Evolutionary conservation across 208 protist species (phyloP).

Genomic region (Herpetomonas samuelpessoai): DNA sequence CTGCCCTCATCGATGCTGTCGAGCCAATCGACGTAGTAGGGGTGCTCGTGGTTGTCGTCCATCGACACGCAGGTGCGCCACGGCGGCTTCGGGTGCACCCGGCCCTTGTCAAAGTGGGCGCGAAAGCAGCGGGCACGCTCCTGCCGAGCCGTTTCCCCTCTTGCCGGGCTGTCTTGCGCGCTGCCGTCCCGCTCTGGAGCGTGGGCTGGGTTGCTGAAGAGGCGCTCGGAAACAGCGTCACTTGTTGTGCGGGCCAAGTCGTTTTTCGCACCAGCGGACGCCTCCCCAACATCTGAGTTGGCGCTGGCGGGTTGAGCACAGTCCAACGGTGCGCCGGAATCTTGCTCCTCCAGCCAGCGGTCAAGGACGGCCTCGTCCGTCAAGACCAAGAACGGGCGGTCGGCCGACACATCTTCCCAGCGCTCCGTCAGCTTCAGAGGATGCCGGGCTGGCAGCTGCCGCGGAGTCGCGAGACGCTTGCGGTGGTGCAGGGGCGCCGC

Average conservation of each 20-base stretch:
- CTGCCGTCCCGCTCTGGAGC: too few relatives aligned
- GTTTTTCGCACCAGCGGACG: too few relatives aligned
- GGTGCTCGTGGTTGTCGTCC: slow-evolving; percentile 74
- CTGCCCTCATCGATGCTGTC: not conserved
- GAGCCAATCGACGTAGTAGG: slow-evolving; percentile 10
- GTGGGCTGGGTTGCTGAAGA: too few relatives aligned
- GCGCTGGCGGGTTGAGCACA: too few relatives aligned
- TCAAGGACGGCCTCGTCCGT: slow-evolving; percentile 15
- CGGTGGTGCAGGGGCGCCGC: not conserved
- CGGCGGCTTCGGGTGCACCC: slow-evolving; percentile 66
- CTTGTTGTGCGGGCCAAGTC: too few relatives aligned
- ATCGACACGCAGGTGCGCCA: slow-evolving; percentile 57
- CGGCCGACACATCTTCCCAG: slow-evolving; percentile 15
- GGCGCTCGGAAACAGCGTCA: too few relatives aligned
- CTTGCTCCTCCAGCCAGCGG: not conserved
- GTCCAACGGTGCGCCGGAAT: not conserved
- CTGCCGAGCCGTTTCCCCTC: not conserved
- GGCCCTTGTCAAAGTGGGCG: slow-evolving; percentile 34
- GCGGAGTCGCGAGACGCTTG: too few relatives aligned
- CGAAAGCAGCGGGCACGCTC: slow-evolving; percentile 21
- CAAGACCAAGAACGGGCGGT: slow-evolving; percentile 14
- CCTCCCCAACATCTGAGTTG: too few relatives aligned
- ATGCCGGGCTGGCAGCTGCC: not conserved
- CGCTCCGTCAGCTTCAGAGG: not conserved
- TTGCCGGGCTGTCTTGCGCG: too few relatives aligned